Evolutionary conservation across 2,329 filamentous ascomycete species (phyloP), one percentile per base, ranked within the genome.

Genomic region (Tolypocladium paradoxum): DNA sequence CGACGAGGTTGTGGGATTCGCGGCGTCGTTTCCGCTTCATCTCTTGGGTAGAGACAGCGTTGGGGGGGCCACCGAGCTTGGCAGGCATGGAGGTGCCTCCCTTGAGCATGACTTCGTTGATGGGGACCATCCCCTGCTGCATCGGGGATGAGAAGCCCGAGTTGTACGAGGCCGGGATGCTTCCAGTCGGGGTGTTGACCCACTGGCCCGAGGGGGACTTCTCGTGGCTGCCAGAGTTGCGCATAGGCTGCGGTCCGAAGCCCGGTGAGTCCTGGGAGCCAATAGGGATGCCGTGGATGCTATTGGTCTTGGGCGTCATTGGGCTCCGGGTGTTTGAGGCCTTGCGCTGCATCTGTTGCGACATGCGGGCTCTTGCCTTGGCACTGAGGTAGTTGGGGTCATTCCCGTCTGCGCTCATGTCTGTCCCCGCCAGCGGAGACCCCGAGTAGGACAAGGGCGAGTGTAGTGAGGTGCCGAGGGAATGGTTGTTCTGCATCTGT

Each of bases 1-100:
- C 93, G 12, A 99, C 93, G 38, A 95, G 78, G 66, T 99, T 97
- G 73, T 99, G 93, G 1, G 92, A 97, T 65, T 96, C 93, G 38
- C 93, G 82, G 55, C 93, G 84, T 56, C 91, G 82, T 68, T 92
- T 89, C 61, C 90, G 83, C 80, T 97, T 97, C 63, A 91, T 90
- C 68, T 97, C 93, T 64, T 96, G 90, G 1, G 90, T 86, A 52
- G 93, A 88, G 51, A 87, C 77, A 18, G 76, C 73, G 38, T 67
- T 67, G 18, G 72, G 65, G 36, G 68, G 68, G n/a, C 67, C 75
- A 52, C 79, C 80, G 50, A 96, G 84, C 73, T 96, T 96, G 35
- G 90, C 81, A 2, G 92, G 92, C 73, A 97, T 85, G 1, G 92
- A 96, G 36, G 88, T 87, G 62, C 88, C 87, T 55, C 89, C 90